Conservation (phyloP, 1,284 basidiomycete species). For the Cryptococcus deneoformans region DNA sequence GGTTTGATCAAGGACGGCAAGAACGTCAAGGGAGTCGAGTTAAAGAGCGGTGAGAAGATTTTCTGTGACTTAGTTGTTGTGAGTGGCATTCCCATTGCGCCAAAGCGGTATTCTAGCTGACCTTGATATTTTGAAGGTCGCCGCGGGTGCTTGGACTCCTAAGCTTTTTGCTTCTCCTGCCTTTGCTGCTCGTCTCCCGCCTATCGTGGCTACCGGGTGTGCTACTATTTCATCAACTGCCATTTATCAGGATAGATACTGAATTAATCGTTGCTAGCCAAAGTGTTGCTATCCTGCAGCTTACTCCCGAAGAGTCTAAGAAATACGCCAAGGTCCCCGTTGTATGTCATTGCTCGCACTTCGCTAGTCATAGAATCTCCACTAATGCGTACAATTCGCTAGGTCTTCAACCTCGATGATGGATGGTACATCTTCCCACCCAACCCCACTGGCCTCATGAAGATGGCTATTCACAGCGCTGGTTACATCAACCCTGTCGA, state of each 20-base stretch:
- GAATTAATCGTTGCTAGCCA: conserved; percentile 54
- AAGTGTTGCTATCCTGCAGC: conserved; percentile 68
- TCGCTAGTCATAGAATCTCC: background rate
- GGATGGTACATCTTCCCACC: conserved; percentile 54
- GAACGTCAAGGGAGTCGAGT: conserved; percentile 61
- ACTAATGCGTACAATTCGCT: background rate
- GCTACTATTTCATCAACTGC: background rate
- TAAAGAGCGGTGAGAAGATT: conserved; percentile 58
- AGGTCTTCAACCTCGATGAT: conserved; percentile 46
- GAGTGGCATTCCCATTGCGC: conserved; percentile 3
- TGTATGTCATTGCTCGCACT: conserved; percentile 42
- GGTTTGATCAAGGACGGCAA: conserved; percentile 40
- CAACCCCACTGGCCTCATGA: conserved; percentile 48
- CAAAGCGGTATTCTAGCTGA: background rate
- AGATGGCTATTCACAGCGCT: conserved; percentile 52
- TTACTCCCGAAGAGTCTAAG: conserved; percentile 65
- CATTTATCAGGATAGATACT: conserved; percentile 1
- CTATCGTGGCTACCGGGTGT: conserved; percentile 40
- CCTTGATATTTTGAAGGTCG: conserved; percentile 15
- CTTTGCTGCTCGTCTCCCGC: conserved; percentile 30
- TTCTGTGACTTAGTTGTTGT: conserved; percentile 42
- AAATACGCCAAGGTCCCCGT: conserved; percentile 66
- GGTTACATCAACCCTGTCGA: conserved; percentile 43
- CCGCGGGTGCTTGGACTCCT: conserved; percentile 60
- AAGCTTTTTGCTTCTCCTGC: conserved; percentile 64